Evolutionary conservation across 768 basidiomycete genomes (phyloP), one percentile per base, ranked within the genome.

Genomic region (Pleurotus giganteus): DNA sequence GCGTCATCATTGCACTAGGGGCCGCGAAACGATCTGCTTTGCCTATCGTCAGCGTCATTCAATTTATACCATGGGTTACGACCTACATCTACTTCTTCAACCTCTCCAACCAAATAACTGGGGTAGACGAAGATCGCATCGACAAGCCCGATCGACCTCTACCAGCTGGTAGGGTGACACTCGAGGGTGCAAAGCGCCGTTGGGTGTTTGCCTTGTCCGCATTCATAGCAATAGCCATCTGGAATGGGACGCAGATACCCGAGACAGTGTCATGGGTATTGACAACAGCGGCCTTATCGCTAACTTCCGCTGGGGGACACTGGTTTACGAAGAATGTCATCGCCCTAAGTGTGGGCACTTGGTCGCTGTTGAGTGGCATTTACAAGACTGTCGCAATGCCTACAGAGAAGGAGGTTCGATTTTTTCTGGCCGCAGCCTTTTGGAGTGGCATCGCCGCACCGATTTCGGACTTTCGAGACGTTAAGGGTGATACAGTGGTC

Each of bases 61-160:
- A 42, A 47, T 50, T 59, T 39, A 13, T 60, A 31, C 21, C 56
- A 5, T 63, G 59, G 58, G 41, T 62, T 28, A 47, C 47, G 12
- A 37, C 42, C 21, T 61, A 49, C 46, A 45, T 62, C 41, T 62
- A 60, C 46, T 57, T 53, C 32, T 65, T 63, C 58, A 56, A 58
- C 53, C 46, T 65, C 31, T 54, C 60, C 1, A 65, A 63, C 55
- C 64, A 65, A 37, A 58, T 60, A 27, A 42, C 31, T 6, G 57
- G 58, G n/a, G 26, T 62, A 23, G 59, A 57, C 4, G 64, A 65
- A 52, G 64, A 65, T 43, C 49, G 53, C 26, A 50, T 64, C 13
- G 59, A 65, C 46, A 65, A 65, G 55, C 64, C 64, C 7, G 61
- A 65, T 41, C 24, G 64, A 32, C 63, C 64, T 8, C 49, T 65